These are phyloP conservation scores for Sporothrix variecibatus DNA, from an alignment of 2,329 filamentous ascomycete species.

Conservation along the genomic window DNA sequence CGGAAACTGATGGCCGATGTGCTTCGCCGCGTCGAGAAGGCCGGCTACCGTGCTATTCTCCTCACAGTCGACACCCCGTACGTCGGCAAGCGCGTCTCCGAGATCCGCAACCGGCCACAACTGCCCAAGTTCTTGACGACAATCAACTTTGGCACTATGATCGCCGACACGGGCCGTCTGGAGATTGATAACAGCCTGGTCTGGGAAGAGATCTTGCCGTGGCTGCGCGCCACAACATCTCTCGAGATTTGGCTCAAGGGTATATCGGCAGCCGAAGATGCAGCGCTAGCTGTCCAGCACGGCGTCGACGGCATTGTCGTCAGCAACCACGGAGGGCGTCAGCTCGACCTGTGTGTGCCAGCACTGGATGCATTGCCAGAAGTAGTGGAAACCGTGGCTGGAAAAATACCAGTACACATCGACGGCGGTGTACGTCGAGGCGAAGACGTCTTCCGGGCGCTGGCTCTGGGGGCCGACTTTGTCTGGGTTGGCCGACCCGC, in stretches of 20 bases:
- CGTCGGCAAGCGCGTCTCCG: conserved; percentile 28
- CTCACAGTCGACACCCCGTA: conserved; percentile 58
- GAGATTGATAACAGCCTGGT: conserved; percentile 11
- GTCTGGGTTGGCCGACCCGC: conserved; percentile 50
- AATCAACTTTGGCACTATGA: conserved; percentile 10
- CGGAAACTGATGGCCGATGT: conserved; percentile 46
- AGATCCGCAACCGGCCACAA: conserved; percentile 25
- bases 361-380: conserved; percentile 47
- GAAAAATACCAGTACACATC: conserved; percentile 46
- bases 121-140: conserved; percentile 1
- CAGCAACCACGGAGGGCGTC: conserved; percentile 51
- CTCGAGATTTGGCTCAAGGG: conserved; percentile 38
- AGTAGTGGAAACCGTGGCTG: conserved; percentile 50
- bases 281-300: conserved; percentile 15
- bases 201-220: conserved; percentile 19
- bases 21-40: conserved; percentile 33
- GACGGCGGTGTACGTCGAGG: conserved; percentile 54
- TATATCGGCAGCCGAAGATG: conserved; percentile 40
- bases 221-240: conserved; percentile 19
- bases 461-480: conserved; percentile 53
- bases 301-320: conserved; percentile 41
- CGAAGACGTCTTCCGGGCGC: conserved; percentile 55
- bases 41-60: conserved; percentile 42
- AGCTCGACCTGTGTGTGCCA: conserved; percentile 48
- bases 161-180: not conserved